Percentiles rank a stretch among this genome's conserved stretches.
These are phyloP conservation scores for Cryptosporidium meleagridis DNA, from an alignment of 169 alveolate genomes.

Conservation along the genomic window DNA sequence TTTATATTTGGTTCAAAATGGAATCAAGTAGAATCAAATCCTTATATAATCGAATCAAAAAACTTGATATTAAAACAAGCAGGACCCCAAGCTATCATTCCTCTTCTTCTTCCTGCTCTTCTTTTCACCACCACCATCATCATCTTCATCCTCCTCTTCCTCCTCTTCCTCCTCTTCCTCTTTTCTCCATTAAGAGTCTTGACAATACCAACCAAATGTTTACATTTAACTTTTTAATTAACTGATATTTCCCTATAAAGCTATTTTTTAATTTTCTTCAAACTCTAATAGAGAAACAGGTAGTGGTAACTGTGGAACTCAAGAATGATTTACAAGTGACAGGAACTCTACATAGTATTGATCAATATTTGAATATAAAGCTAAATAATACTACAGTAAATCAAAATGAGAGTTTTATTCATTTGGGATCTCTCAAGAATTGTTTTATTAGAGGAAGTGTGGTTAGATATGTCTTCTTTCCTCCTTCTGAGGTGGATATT, in stretches of 20 bases:
- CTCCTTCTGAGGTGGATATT: conserved; percentile 88
- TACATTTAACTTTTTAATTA: no score
- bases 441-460: conserved; percentile 95
- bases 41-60: not conserved
- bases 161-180: not conserved
- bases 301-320: conserved; percentile 92
- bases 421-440: conserved; percentile 90
- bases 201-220: no score
- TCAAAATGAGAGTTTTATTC: conserved; percentile 91
- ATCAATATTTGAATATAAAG: conserved; percentile 92
- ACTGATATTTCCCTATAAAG: conserved; percentile 68
- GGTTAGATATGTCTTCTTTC: conserved; percentile 92
- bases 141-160: not conserved
- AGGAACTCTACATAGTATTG: conserved; percentile 92
- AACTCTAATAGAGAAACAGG: conserved; percentile 89
- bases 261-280: conserved; percentile 91
- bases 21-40: not conserved
- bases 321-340: conserved; percentile 93
- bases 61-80: not conserved
- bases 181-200: no score
- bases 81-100: not conserved
- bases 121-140: no score
- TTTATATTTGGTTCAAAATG: no score
- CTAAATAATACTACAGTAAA: conserved; percentile 90
- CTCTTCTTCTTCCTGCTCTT: no score